Evolutionary conservation across 257 asterid species (phyloP).

Genomic region (Solanum chilense): DNA sequence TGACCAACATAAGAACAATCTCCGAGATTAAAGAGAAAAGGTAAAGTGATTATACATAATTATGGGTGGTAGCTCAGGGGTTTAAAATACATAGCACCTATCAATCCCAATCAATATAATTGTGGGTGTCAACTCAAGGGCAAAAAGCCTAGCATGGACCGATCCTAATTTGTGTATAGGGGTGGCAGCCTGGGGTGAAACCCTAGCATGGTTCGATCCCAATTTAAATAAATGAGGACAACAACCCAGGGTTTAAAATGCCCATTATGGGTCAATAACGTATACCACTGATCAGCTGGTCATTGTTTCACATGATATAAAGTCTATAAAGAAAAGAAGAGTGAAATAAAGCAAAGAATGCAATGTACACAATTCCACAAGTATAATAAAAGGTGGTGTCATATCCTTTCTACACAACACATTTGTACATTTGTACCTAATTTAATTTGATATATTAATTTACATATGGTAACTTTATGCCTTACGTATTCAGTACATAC

Average conservation of each 20-base stretch:
- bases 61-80: not conserved
- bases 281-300: not conserved
- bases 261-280: not conserved
- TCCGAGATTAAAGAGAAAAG: not conserved
- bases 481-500: not conserved
- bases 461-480: too few relatives aligned
- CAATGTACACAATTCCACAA: not conserved
- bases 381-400: not conserved
- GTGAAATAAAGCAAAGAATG: not conserved
- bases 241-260: not conserved
- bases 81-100: not conserved
- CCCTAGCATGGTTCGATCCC: not conserved
- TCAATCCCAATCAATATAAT: not conserved
- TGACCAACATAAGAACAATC: not conserved
- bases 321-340: not conserved
- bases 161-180: not conserved
- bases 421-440: too few relatives aligned
- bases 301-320: not conserved
- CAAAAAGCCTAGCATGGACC: not conserved
- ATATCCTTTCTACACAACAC: not conserved
- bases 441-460: too few relatives aligned
- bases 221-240: not conserved
- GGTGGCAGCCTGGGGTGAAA: not conserved
- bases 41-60: not conserved
- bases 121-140: not conserved